A percentile compares a stretch with the other conserved stretches of the same genome.
Evolutionary conservation across 1,284 basidiomycete genomes (phyloP).

Genomic region (Fomes fomentarius): DNA sequence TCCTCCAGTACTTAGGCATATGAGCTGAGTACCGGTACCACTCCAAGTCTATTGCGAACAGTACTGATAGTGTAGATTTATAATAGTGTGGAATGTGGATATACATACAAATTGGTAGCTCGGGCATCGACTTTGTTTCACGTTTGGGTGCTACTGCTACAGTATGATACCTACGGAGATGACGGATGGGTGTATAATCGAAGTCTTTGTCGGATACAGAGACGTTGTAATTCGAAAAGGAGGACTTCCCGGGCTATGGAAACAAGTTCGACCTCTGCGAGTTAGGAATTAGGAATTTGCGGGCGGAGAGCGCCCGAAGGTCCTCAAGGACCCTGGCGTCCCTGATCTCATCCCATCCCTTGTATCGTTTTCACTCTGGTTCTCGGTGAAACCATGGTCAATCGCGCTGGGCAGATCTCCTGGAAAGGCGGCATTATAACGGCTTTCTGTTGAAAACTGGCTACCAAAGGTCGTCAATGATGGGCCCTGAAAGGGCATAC

Average conservation of each 20-base stretch:
- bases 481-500: constrained; percentile 18
- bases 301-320: constrained; percentile 12
- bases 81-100: too few relatives aligned
- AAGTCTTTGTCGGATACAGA: too few relatives aligned
- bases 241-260: not conserved
- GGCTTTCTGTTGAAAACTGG: constrained; percentile 9
- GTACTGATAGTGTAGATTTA: too few relatives aligned
- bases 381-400: not conserved
- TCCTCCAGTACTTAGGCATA: too few relatives aligned
- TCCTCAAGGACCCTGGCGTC: constrained; percentile 19
- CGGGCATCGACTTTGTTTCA: too few relatives aligned
- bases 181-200: too few relatives aligned
- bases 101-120: too few relatives aligned
- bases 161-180: too few relatives aligned
- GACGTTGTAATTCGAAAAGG: too few relatives aligned
- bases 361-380: not conserved
- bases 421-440: not conserved
- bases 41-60: too few relatives aligned
- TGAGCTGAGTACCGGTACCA: too few relatives aligned
- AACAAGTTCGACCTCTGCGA: not conserved
- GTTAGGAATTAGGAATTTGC: not conserved
- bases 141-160: too few relatives aligned
- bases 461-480: constrained; percentile 27
- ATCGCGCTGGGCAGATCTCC: constrained; percentile 5
- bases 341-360: constrained; percentile 10